Conservation (phyloP, 2,329 filamentous ascomycete species). For the Xylaria sp. region DNA sequence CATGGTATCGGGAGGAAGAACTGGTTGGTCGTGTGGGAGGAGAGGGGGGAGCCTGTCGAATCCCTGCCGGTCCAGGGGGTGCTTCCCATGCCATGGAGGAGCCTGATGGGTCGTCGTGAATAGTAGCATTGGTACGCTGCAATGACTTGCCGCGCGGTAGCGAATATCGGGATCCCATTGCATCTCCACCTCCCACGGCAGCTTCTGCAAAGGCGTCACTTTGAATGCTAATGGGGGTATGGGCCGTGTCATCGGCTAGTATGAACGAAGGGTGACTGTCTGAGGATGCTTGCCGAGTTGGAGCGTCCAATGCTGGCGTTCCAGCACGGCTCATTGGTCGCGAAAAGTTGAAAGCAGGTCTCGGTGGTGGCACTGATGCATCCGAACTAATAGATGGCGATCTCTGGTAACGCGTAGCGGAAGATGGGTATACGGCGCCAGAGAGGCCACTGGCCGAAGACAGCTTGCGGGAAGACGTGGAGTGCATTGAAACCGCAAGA, state of each 20-base stretch:
- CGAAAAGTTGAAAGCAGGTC: constrained; percentile 89
- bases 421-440: constrained; percentile 47
- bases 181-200: constrained; percentile 40
- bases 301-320: constrained; percentile 53
- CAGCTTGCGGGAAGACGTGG: constrained; percentile 68
- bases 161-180: constrained; percentile 67
- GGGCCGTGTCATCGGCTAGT: constrained; percentile 57
- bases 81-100: constrained; percentile 63
- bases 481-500: constrained; percentile 50
- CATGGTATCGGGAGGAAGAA: constrained; percentile 39
- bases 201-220: constrained; percentile 60
- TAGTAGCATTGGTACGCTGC: constrained; percentile 60
- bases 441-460: constrained; percentile 60
- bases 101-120: constrained; percentile 48
- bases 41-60: constrained; percentile 52
- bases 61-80: constrained; percentile 37
- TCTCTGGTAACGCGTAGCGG: constrained; percentile 58
- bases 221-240: constrained; percentile 67
- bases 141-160: constrained; percentile 77
- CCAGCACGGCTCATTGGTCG: constrained; percentile 75
- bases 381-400: constrained; percentile 86
- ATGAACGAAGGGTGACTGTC: constrained; percentile 63
- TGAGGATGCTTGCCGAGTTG: constrained; percentile 57
- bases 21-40: constrained; percentile 57
- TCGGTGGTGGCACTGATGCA: constrained; percentile 60